phyloP scores from a whole-genome alignment of 345 rosid species.

The Corchorus olitorius region DNA sequence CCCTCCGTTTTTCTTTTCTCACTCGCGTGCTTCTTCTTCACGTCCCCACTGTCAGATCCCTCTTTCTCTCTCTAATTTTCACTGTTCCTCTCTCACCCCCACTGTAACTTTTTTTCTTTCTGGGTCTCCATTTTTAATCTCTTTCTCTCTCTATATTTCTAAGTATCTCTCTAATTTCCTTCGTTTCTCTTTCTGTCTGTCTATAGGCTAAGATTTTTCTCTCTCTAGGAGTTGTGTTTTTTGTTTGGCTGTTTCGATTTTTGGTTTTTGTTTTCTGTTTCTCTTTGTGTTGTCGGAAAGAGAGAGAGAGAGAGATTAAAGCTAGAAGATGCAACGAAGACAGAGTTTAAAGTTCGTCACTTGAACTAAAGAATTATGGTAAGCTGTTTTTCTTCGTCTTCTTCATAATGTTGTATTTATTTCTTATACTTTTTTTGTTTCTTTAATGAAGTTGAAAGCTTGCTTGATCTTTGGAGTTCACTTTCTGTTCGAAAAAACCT shows the following conservation, averaged over 20 bases:
- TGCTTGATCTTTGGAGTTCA: background rate
- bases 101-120: background rate
- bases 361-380: constrained; percentile 27
- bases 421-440: background rate
- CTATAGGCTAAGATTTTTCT: constrained; percentile 8
- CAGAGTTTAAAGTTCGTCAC: constrained; percentile 20
- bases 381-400: constrained; percentile 1
- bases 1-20: background rate
- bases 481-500: background rate
- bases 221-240: background rate
- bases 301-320: background rate
- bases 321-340: constrained; percentile 28
- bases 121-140: constrained; percentile 12
- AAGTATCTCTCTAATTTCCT: background rate
- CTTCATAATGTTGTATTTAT: background rate
- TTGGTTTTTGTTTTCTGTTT: background rate
- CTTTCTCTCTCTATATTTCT: background rate
- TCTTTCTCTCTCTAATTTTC: constrained; percentile 10
- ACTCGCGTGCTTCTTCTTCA: constrained; percentile 41
- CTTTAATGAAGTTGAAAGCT: background rate
- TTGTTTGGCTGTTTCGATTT: background rate
- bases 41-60: constrained; percentile 32
- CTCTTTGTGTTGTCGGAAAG: background rate
- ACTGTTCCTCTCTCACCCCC: background rate
- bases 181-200: background rate